A percentile compares a stretch with the other conserved stretches of the same genome.
These are phyloP conservation scores for Osmanthus fragrans DNA, from an alignment of 257 asterid genomes.

Conservation along the genomic window DNA sequence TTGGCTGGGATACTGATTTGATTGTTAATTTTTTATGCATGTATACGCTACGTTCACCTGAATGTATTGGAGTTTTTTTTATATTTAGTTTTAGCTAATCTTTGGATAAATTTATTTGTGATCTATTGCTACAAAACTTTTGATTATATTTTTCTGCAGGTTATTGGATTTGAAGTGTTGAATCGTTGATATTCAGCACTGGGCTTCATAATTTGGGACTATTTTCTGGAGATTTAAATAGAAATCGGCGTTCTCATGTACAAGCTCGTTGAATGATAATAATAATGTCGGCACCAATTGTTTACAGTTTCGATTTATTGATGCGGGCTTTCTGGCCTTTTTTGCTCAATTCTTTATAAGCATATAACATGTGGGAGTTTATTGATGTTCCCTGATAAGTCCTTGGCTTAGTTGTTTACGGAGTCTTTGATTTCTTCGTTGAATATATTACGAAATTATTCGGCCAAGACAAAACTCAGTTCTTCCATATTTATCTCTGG, in stretches of 20 bases:
- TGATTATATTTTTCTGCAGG: neutral
- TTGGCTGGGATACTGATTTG: conserved; percentile 21
- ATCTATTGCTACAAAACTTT: conserved; percentile 22
- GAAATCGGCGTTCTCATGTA: conserved; percentile 5
- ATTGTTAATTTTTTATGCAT: neutral
- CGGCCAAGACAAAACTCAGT: conserved; percentile 6
- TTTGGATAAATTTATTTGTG: conserved; percentile 25
- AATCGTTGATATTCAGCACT: neutral
- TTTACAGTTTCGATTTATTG: conserved; percentile 22
- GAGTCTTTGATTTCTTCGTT: conserved; percentile 12
- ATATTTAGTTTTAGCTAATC: conserved; percentile 21
- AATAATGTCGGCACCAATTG: neutral
- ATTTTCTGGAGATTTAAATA: conserved; percentile 12
- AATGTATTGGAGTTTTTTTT: conserved; percentile 13
- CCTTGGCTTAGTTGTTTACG: conserved; percentile 18
- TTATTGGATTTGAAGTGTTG: neutral
- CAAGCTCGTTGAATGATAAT: conserved; percentile 9
- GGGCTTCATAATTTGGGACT: conserved; percentile 15
- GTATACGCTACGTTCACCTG: conserved; percentile 1
- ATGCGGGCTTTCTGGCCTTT: conserved; percentile 32
- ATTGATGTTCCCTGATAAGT: neutral
- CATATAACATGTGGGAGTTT: neutral
- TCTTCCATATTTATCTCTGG: conserved; percentile 1
- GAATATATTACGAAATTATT: conserved; percentile 20
- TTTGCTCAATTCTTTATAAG: conserved; percentile 20